Percentiles rank a stretch among this genome's conserved stretches.
These are phyloP conservation scores for Thyridium curvatum DNA, from an alignment of 2,329 filamentous ascomycete species.

Conservation along the genomic window DNA sequence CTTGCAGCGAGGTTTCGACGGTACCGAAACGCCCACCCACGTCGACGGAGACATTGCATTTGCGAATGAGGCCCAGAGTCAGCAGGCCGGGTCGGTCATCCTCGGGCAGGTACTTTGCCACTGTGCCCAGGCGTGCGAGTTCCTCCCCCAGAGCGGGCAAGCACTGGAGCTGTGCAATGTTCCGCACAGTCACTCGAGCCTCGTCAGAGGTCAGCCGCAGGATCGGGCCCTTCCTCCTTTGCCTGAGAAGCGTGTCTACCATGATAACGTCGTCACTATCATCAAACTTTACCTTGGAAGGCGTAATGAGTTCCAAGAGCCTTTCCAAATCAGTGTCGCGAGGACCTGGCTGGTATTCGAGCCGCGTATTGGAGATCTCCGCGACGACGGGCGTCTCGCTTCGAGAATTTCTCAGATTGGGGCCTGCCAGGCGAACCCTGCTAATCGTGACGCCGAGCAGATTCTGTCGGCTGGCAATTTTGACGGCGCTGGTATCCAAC, in stretches of 20 bases:
- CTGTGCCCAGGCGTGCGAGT: slow-evolving; percentile 72
- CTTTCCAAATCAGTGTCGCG: slow-evolving; percentile 75
- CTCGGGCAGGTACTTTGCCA: slow-evolving; percentile 91
- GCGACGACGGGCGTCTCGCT: slow-evolving; percentile 55
- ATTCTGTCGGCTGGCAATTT: slow-evolving; percentile 68
- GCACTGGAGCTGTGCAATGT: slow-evolving; percentile 58
- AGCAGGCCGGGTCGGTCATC: slow-evolving; percentile 89
- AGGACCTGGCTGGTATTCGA: slow-evolving; percentile 69
- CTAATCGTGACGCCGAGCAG: slow-evolving; percentile 69
- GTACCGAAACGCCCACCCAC: slow-evolving; percentile 64
- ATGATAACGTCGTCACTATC: slow-evolving; percentile 89
- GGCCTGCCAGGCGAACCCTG: slow-evolving; percentile 68
- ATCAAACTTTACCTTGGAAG: slow-evolving; percentile 82
- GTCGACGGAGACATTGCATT: slow-evolving; percentile 54
- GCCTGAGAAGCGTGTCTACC: slow-evolving; percentile 81
- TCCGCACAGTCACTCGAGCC: slow-evolving; percentile 55
- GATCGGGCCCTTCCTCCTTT: slow-evolving; percentile 80
- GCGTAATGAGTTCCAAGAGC: slow-evolving; percentile 79
- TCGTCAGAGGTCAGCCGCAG: slow-evolving; percentile 63
- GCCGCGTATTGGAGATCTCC: slow-evolving; percentile 57
- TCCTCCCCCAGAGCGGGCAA: slow-evolving; percentile 72
- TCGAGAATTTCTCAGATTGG: slow-evolving; percentile 47
- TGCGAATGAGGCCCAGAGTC: slow-evolving; percentile 62
- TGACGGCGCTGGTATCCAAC: slow-evolving; percentile 74
- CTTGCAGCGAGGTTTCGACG: slow-evolving; percentile 49